Percentiles rank a stretch among this genome's conserved stretches.
phyloP scores from a whole-genome alignment of 73 alveolate species.

The Effrenium voratum region DNA sequence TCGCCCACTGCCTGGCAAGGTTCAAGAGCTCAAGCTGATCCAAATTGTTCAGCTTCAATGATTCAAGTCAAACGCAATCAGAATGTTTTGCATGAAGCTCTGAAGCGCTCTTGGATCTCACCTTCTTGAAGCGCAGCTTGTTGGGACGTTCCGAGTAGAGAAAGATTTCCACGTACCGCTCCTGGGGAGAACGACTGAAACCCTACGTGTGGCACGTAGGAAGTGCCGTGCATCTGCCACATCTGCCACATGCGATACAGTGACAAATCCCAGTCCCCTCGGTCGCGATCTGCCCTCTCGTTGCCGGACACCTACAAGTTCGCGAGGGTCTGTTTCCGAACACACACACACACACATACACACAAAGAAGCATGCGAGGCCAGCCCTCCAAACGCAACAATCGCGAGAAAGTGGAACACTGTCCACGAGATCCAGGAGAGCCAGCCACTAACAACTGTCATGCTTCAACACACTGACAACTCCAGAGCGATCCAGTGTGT shows the following conservation, averaged over 20 bases:
- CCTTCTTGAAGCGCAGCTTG: constrained; percentile 89
- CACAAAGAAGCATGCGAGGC: too few relatives aligned
- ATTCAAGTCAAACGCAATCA: too few relatives aligned
- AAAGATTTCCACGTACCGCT: constrained; percentile 91
- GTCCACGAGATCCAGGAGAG: too few relatives aligned
- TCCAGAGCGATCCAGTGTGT: too few relatives aligned
- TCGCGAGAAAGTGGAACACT: too few relatives aligned
- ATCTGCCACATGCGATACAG: neutral
- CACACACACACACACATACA: too few relatives aligned
- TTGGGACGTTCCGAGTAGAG: constrained; percentile 92
- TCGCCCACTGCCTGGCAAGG: constrained; percentile 41
- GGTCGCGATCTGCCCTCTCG: neutral
- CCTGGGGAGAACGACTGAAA: neutral
- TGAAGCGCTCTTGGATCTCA: neutral
- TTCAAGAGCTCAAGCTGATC: neutral
- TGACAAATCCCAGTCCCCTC: constrained; percentile 33
- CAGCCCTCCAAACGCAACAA: too few relatives aligned
- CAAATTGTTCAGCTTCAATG: too few relatives aligned
- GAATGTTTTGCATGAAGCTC: neutral
- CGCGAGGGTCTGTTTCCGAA: too few relatives aligned
- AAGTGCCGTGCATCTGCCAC: neutral
- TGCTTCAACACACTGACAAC: too few relatives aligned
- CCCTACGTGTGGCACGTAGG: neutral
- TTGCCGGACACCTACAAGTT: too few relatives aligned
- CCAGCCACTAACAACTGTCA: too few relatives aligned